phyloP scores from a whole-genome alignment of 768 basidiomycete genomes.

The Cytidiella melzeri region DNA sequence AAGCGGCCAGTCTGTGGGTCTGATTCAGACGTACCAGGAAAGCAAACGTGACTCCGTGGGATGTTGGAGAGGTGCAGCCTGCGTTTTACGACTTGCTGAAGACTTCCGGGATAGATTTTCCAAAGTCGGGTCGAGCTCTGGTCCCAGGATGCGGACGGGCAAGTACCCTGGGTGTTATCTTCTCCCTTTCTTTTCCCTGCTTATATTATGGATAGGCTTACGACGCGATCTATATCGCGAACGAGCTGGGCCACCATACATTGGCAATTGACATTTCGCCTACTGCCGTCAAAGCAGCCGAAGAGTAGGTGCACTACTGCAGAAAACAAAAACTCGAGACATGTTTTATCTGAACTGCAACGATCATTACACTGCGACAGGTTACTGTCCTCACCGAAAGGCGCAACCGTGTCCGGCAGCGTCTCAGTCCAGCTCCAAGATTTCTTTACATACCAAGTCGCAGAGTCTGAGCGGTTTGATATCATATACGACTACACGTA shows the following conservation, averaged over 20 bases:
- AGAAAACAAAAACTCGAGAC: no score
- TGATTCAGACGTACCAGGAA: constrained; percentile 29
- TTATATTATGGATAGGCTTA: constrained; percentile 39
- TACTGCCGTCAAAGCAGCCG: constrained; percentile 45
- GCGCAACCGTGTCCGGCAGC: constrained; percentile 26
- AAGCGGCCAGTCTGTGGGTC: no score
- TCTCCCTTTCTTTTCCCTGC: neutral
- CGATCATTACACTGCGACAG: constrained; percentile 2
- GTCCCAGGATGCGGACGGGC: constrained; percentile 56
- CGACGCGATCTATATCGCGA: constrained; percentile 51
- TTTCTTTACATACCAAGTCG: constrained; percentile 46
- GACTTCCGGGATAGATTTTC: constrained; percentile 37
- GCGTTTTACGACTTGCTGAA: constrained; percentile 47
- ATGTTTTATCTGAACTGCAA: neutral
- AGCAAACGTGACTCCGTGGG: constrained; percentile 56
- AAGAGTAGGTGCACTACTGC: constrained; percentile 27
- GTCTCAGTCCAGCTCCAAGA: constrained; percentile 35
- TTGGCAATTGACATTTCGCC: constrained; percentile 52
- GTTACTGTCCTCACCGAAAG: constrained; percentile 16
- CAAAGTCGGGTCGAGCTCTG: constrained; percentile 37
- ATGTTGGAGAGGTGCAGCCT: constrained; percentile 47
- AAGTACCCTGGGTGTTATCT: constrained; percentile 5
- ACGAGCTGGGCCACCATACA: constrained; percentile 39
- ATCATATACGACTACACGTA: constrained; percentile 65
- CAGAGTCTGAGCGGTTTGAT: constrained; percentile 36